Base-by-base conservation (phyloP, 2,329 filamentous ascomycete species). In the Ophiosphaerella herpotricha region DNA sequence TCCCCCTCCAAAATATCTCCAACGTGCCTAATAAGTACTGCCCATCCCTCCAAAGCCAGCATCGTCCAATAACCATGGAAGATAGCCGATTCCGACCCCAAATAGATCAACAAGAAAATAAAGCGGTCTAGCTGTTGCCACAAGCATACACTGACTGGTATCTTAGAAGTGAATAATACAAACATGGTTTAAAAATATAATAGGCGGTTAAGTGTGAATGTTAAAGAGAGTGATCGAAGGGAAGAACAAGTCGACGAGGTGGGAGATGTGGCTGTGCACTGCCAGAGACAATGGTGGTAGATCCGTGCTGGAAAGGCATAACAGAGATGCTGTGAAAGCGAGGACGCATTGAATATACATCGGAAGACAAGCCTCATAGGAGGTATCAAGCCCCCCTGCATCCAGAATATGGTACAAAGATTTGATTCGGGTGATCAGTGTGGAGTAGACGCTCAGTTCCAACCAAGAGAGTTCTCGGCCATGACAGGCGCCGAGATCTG, bases 401-500 rank as follows among this genome's bases (percentile, higher is more conserved):
- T 55, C 46, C 48, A 31, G 40, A 57, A 59, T 68, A 66, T 71
- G 60, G 61, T 70, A 69, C 61, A 69, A 47, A 44, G 46, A 58
- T 55, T 66, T 60, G 47, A 54, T 38, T 57, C 52, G 57, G 51
- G 53, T 43, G 47, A 39, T 39, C 11, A 35, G 31, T 34, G 32
- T 31, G 13, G 14, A 23, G 29, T 38, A 21, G 18, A 3, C 33
- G 34, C 44, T 85, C 82, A 97, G 79, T 95, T 96, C 92, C 92
- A 97, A 66, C 92, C 92, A 60, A 97, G 83, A 43, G 91, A 96
- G 81, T 97, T 97, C 79, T 95, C 91, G 3, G 91, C 88, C 74
- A 92, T 92, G 57, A 96, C 89, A 3, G 92, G 92, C 31, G 90
- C 90, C 54, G 90, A 95, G 71, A 97, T 96, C 74, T 87, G 84